These are phyloP conservation scores for Saccharomyces pastorianus DNA, from an alignment of 1,139 yeast species.

Conservation along the genomic window DNA sequence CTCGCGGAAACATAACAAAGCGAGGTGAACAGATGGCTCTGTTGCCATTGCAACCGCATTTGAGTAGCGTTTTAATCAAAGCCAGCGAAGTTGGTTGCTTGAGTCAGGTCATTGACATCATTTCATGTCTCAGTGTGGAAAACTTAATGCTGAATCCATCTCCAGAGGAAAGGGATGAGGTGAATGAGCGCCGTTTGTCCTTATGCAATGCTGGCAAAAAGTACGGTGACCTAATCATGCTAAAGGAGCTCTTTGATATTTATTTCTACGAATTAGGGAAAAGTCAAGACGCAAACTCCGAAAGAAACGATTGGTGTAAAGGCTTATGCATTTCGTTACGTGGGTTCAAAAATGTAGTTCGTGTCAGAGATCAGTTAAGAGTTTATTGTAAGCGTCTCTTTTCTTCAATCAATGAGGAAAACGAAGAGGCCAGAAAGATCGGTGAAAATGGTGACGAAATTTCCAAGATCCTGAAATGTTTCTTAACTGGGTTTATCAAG, in stretches of 20 bases:
- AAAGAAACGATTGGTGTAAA: conserved; percentile 73
- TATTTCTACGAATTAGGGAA: conserved; percentile 42
- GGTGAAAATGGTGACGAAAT: conserved; percentile 35
- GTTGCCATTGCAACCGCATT: conserved; percentile 82
- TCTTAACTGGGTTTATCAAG: conserved; percentile 70
- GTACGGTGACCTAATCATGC: conserved; percentile 76
- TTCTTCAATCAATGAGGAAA: conserved; percentile 18
- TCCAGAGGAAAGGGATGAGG: conserved; percentile 75
- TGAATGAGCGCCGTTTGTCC: conserved; percentile 49
- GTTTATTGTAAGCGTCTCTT: conserved; percentile 49
- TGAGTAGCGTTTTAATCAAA: conserved; percentile 75
- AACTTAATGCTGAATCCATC: conserved; percentile 73
- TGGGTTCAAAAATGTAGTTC: conserved; percentile 70
- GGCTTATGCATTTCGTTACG: conserved; percentile 67
- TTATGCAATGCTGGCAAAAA: conserved; percentile 61
- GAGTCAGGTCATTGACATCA: conserved; percentile 72
- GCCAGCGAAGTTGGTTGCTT: conserved; percentile 57
- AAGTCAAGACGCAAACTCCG: conserved; percentile 31
- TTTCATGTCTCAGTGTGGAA: conserved; percentile 87
- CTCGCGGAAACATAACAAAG: conserved; percentile 63
- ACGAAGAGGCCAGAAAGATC: conserved; percentile 18
- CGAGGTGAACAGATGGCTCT: conserved; percentile 81
- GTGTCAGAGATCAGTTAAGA: conserved; percentile 66
- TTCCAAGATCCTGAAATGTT: conserved; percentile 60
- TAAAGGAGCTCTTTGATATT: conserved; percentile 67